Conservation (phyloP, 2,329 filamentous ascomycete genomes). For the Penicillium polonicum region DNA sequence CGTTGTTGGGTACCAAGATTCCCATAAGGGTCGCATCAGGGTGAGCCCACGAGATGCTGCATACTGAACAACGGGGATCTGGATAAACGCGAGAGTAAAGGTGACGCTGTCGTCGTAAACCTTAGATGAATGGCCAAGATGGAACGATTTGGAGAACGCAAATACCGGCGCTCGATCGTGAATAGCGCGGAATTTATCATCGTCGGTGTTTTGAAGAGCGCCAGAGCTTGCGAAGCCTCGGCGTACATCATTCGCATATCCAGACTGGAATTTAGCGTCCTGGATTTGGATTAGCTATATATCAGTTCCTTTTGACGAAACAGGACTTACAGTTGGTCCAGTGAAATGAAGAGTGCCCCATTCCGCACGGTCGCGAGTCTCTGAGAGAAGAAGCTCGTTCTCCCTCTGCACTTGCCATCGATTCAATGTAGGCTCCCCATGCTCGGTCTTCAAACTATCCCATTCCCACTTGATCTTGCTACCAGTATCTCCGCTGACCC, state of each 20-base stretch:
- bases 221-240: slow-evolving; percentile 68
- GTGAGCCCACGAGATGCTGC: slow-evolving; percentile 74
- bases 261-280: slow-evolving; percentile 67
- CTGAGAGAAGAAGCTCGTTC: slow-evolving; percentile 68
- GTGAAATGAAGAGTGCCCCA: slow-evolving; percentile 82
- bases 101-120: slow-evolving; percentile 56
- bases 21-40: slow-evolving; percentile 76
- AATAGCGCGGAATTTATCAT: slow-evolving; percentile 65
- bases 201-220: slow-evolving; percentile 64
- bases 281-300: slow-evolving; percentile 24
- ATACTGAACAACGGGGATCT: slow-evolving; percentile 77
- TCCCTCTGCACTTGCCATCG: slow-evolving; percentile 45
- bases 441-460: slow-evolving; percentile 44
- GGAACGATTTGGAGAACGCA: slow-evolving; percentile 69
- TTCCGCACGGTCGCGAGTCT: slow-evolving; percentile 71
- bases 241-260: slow-evolving; percentile 64
- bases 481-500: slow-evolving; percentile 73
- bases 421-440: slow-evolving; percentile 42
- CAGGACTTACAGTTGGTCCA: slow-evolving; percentile 55
- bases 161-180: slow-evolving; percentile 80
- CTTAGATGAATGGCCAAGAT: slow-evolving; percentile 43
- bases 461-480: slow-evolving; percentile 71
- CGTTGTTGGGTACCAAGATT: slow-evolving; percentile 66
- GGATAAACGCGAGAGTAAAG: slow-evolving; percentile 75
- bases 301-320: background rate